Percentiles rank a stretch among this genome's conserved stretches.
Evolutionary conservation across 1,284 basidiomycete species (phyloP).

Genomic region (Tylopilus sp.): DNA sequence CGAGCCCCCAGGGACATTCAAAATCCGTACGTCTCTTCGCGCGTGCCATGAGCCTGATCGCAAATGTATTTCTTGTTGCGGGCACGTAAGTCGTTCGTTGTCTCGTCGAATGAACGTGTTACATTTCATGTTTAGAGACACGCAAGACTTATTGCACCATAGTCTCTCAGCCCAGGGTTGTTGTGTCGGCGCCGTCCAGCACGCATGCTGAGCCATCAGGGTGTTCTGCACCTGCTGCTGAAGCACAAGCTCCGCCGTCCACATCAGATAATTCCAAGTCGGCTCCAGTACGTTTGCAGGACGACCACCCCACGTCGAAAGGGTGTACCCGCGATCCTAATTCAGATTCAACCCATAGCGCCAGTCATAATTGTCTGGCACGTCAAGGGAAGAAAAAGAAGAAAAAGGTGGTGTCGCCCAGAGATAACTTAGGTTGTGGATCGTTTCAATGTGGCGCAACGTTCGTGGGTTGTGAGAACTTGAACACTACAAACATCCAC

Average conservation of each 20-base stretch:
- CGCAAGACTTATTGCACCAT: slow-evolving; percentile 75
- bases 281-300: no score
- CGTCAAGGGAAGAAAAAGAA: no score
- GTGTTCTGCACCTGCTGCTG: background rate
- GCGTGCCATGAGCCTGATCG: no score
- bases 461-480: background rate
- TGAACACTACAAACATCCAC: background rate
- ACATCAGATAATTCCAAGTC: no score
- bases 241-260: background rate
- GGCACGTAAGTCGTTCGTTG: slow-evolving; percentile 64
- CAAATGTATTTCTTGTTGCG: slow-evolving; percentile 55
- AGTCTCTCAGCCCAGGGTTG: slow-evolving; percentile 74
- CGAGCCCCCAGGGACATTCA: slow-evolving; percentile 74
- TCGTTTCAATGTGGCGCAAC: no score
- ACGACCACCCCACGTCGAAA: no score
- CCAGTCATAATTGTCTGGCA: no score
- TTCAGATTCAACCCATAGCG: no score
- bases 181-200: slow-evolving; percentile 55
- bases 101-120: background rate
- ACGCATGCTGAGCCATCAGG: background rate
- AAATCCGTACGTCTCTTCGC: slow-evolving; percentile 67
- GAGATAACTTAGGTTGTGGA: no score
- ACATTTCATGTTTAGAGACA: slow-evolving; percentile 50
- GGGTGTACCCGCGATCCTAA: no score
- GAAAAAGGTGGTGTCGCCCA: no score